Conservation (phyloP, 768 basidiomycete genomes). For the Cystobasidium onofrii region DNA sequence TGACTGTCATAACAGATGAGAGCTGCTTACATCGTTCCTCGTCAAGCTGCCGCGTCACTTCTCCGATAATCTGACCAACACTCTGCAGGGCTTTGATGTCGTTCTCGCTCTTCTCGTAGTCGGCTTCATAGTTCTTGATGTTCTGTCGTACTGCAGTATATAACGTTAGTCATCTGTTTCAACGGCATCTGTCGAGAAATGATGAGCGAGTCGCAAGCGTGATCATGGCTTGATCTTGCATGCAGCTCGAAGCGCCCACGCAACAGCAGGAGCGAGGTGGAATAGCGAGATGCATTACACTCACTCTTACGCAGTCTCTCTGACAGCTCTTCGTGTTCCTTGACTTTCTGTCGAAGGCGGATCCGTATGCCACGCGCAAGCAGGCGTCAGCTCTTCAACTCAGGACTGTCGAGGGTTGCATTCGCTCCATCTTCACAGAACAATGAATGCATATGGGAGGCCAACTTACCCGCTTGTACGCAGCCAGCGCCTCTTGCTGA, state of each 20-base stretch:
- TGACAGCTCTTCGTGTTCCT: slow-evolving; percentile 74
- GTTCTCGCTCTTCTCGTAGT: slow-evolving; percentile 90
- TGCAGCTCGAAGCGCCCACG: neutral
- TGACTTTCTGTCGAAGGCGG: slow-evolving; percentile 66
- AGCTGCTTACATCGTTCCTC: slow-evolving; percentile 77
- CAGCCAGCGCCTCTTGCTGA: slow-evolving; percentile 10
- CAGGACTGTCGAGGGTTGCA: neutral
- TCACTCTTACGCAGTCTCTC: slow-evolving; percentile 81
- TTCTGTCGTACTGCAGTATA: slow-evolving; percentile 68
- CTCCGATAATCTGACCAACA: slow-evolving; percentile 97
- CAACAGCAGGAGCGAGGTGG: neutral
- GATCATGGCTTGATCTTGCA: slow-evolving; percentile 32
- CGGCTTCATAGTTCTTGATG: slow-evolving; percentile 77
- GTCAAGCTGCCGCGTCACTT: slow-evolving; percentile 96
- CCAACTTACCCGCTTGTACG: slow-evolving; percentile 25
- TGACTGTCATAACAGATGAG: too few relatives aligned
- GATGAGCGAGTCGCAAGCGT: neutral
- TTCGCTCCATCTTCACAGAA: neutral
- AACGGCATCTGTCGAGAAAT: too few relatives aligned
- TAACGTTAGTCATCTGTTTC: too few relatives aligned
- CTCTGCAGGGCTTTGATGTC: slow-evolving; percentile 98
- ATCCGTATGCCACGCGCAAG: neutral
- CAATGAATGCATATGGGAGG: neutral
- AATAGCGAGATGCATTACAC: slow-evolving; percentile 43
- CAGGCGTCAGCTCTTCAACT: neutral